Evolutionary conservation across 106 monocot species (phyloP).

Genomic region (Dendrobium huoshanense): DNA sequence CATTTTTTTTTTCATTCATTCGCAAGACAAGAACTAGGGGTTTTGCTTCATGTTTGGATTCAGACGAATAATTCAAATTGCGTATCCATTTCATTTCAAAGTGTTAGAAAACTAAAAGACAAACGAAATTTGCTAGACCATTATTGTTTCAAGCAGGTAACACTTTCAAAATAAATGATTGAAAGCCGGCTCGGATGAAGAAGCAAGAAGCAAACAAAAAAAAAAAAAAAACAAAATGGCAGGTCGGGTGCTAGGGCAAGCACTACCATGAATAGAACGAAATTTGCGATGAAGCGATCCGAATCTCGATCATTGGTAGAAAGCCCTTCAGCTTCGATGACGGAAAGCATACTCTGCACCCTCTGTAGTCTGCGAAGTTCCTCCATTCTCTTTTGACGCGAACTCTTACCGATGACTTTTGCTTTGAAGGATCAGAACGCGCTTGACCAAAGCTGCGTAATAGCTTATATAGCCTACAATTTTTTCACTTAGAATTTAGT

Average conservation of each 20-base stretch:
- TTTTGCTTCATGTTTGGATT: background rate
- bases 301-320: slow-evolving; percentile 31
- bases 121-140: no score
- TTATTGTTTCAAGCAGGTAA: no score
- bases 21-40: background rate
- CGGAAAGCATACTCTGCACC: slow-evolving; percentile 54
- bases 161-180: no score
- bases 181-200: background rate
- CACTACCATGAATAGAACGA: slow-evolving; percentile 72
- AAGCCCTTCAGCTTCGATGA: slow-evolving; percentile 44
- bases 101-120: background rate
- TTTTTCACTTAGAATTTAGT: no score
- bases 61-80: background rate
- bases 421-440: background rate
- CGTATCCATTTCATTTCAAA: background rate
- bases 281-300: slow-evolving; percentile 72
- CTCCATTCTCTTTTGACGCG: slow-evolving; percentile 33
- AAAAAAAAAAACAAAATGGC: background rate
- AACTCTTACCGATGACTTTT: background rate
- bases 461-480: no score
- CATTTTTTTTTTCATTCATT: background rate
- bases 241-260: background rate
- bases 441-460: no score
- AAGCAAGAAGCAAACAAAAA: background rate
- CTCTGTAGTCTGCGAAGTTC: slow-evolving; percentile 51